Base-by-base conservation (phyloP, 371 early-diverging fungal genomes). In the Encephalitozoon intestinalis region DNA sequence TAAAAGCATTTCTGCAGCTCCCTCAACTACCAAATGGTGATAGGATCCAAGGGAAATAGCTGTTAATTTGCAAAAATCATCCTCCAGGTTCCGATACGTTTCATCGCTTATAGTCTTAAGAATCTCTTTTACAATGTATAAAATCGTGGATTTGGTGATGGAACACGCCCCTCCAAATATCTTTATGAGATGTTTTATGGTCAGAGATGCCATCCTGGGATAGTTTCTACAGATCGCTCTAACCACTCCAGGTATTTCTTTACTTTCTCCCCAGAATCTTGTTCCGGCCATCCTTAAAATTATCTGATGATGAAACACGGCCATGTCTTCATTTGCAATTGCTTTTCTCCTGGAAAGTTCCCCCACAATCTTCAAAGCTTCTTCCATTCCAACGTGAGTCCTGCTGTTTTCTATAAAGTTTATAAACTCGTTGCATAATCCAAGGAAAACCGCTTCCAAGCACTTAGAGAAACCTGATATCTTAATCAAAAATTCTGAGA, bases 11-110 rank as follows among this genome's bases (percentile, higher is more conserved):
- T 53, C 41, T 34, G 67, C 21, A 6, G 40, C 28, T 3, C 37
- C 30, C 46, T 66, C 66, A 39, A 74, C 26, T 12, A 74, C 50
- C 9, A 41, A 2, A 25, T 41, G 25, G 53, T 74, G 64, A 23
- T 53, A 50, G 18, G 73, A 72, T 11, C 15, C 15, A 49, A 72
- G 64, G 4, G 39, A 63, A 18, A 37, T 21, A 23, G 50, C 49
- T 63, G 64, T 63, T 0, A 72, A 0, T n/a, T 46, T 31, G 51
- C 49, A 63, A 11, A 72, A 34, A 11, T 34, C 58, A 15, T n/a
- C 15, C 4, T 37, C 37, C 15, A 58, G n/a, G 18, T 21, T 7
- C 0, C 1, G n/a, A 34, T 58, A 37, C 58, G 2, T 58, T n/a
- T 58, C 58, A n/a, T 30, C 34, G 34, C 34, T 15, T 18, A 58